Base-by-base conservation (phyloP, 1,284 basidiomycete species). In the Moniliella sp. region DNA sequence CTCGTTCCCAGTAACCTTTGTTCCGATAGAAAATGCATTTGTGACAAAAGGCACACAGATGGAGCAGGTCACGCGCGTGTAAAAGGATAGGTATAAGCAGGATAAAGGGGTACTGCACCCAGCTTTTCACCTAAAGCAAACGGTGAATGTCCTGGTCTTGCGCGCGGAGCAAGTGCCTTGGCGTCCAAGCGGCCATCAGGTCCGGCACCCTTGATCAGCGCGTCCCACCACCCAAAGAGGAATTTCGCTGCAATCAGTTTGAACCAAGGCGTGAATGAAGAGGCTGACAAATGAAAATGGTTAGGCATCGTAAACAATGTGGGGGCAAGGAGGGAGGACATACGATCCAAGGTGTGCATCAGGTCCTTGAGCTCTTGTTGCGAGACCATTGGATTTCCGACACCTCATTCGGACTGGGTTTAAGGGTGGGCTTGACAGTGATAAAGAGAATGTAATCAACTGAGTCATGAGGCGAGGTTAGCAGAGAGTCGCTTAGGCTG, bases 391-490 rank as follows among this genome's bases (percentile, higher is more conserved):
- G 78, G 57, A 76, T 64, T 58, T 83, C 84, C 29, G 75, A 74
- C 39, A 97, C 83, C 64, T 99, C 91, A 62, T 99, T 99, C 27
- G 57, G 49, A 63, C 93, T 94, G 13, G 81, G 70, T 13, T 68
- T 69, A 23, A 86, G 73, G n/a, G 71, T 72, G 18, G 94, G 86
- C 49, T 91, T 72, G 28, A 75, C 74, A 5, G 88, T 83, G 42
- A 86, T 60, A 69, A 99, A 97, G 35, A 97, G 67, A 48, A 99
- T 97, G 62, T 97, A 97, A 64, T 99, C 91, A 49, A 99, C 86
- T 93, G 18, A 8, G 12, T 21, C 26, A 27, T 11, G 33, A 5
- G 21, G 7, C 21, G 31, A 21, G 17, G 30, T 11, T 7, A 1
- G 11, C 3, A 30, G 27, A 28, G 30, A 33, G 18, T 5, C 25